Base-by-base conservation (phyloP, 805 yeast species). In the Nakazawaea ambrosiae region DNA sequence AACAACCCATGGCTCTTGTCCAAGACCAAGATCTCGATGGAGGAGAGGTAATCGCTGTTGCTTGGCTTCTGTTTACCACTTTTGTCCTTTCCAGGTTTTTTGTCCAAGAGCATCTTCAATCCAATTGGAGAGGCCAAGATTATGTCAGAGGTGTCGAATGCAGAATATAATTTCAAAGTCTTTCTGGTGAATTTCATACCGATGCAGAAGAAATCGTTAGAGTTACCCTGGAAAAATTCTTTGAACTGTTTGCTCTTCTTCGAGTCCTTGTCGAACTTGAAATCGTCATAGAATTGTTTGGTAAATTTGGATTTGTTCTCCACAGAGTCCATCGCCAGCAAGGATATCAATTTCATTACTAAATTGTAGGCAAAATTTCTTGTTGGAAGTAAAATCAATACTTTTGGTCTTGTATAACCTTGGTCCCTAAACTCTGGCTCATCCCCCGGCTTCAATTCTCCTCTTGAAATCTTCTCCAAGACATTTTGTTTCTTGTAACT, bases 391-490 rank as follows among this genome's bases (percentile, higher is more conserved):
- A 92, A 58, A 4, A 90, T 75, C 39, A 92, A 61, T 2, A 82
- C 88, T 51, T 88, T 89, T 1, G 98, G 95, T 44, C 97, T 70
- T 0, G 96, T 89, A 55, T 87, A 92, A 20, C 98, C 97, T 58
- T 92, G 97, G 55, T 92, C 98, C 39, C 95, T 65, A 45, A 71
- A 68, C 49, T 86, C 94, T 10, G 73, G 73, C 42, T 72, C 78
- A 18, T 50, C 47, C 3, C 49, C 50, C 3, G 44, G 25, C 11
- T 40, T 40, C 26, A 45, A 9, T 12, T 44, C 45, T 2, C 61
- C 64, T 35, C 68, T 74, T 19, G 63, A 62, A 8, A 57, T 47
- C 28, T 49, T 48, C 28, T 50, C 54, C 31, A 64, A 54, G 31
- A 65, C 40, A 15, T 61, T 54, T 26, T 66, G 74, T 42, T 66